Evolutionary conservation across 1,284 basidiomycete species (phyloP).

Genomic region (Papiliotrema fonsecae): DNA sequence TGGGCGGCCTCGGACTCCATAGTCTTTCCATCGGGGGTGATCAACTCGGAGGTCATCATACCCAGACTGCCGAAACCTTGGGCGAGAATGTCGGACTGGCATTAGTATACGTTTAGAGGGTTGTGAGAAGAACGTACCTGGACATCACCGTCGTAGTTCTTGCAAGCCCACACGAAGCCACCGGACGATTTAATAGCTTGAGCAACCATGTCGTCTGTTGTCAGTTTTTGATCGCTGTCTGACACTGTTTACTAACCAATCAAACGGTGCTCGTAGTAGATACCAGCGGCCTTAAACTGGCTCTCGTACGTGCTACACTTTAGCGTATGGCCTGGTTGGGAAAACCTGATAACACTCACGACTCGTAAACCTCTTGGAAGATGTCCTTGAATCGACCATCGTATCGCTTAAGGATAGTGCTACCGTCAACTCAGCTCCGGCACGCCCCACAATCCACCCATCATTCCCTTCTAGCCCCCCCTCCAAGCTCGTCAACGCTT

Average conservation of each 20-base stretch:
- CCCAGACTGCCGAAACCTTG: slow-evolving; percentile 86
- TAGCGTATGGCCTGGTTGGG: neutral
- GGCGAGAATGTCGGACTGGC: slow-evolving; percentile 77
- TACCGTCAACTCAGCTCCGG: too few relatives aligned
- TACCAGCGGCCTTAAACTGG: slow-evolving; percentile 71
- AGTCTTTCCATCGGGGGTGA: slow-evolving; percentile 89
- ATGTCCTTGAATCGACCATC: slow-evolving; percentile 99
- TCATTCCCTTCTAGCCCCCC: neutral
- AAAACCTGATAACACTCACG: slow-evolving; percentile 45
- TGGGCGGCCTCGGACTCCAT: slow-evolving; percentile 95
- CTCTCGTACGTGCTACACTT: slow-evolving; percentile 65
- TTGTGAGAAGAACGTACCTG: slow-evolving; percentile 38
- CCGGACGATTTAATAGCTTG: slow-evolving; percentile 94
- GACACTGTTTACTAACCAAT: slow-evolving; percentile 50
- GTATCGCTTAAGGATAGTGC: slow-evolving; percentile 90
- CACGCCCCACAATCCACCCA: neutral
- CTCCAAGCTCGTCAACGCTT: neutral
- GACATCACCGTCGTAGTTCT: slow-evolving; percentile 97
- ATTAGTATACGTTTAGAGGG: neutral
- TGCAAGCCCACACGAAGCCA: slow-evolving; percentile 96
- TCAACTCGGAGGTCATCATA: slow-evolving; percentile 96
- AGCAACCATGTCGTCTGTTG: slow-evolving; percentile 87
- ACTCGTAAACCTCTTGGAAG: slow-evolving; percentile 89
- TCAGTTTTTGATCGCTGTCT: slow-evolving; percentile 1
- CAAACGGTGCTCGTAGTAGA: slow-evolving; percentile 94